These are phyloP conservation scores for Pseudomicrostroma phylloplanum DNA, from an alignment of 1,284 basidiomycete genomes.

Conservation along the genomic window DNA sequence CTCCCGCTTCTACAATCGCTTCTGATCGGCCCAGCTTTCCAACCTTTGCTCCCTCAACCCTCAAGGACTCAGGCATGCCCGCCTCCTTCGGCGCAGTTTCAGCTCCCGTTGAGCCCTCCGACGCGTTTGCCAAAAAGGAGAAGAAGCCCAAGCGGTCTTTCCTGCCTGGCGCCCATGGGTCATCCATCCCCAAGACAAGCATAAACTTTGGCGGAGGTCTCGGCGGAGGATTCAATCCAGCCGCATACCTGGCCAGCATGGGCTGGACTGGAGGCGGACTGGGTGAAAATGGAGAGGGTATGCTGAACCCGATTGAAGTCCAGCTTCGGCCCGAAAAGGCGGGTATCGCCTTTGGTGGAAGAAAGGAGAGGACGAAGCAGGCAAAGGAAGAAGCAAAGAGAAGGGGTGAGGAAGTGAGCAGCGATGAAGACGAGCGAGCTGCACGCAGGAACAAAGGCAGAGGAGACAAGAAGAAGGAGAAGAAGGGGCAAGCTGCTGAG, in stretches of 20 bases:
- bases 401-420: conserved; percentile 24
- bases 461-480: conserved; percentile 5
- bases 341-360: conserved; percentile 46
- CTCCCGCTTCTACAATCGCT: conserved; percentile 18
- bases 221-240: conserved; percentile 38
- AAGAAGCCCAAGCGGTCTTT: conserved; percentile 12
- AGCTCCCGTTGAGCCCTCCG: conserved; percentile 16
- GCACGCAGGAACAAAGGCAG: conserved; percentile 55
- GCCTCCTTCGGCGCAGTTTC: conserved; percentile 10
- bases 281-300: conserved; percentile 43
- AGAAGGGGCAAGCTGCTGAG: background rate
- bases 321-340: conserved; percentile 43
- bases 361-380: conserved; percentile 46
- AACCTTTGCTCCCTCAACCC: background rate
- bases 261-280: conserved; percentile 50
- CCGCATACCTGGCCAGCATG: conserved; percentile 43
- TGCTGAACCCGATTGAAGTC: conserved; percentile 47
- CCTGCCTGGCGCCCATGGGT: background rate
- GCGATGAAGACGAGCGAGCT: conserved; percentile 50
- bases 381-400: conserved; percentile 31
- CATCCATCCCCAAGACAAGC: conserved; percentile 9
- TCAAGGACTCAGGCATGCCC: conserved; percentile 19
- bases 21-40: conserved; percentile 10
- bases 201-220: conserved; percentile 25
- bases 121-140: conserved; percentile 16